Base-by-base conservation (phyloP, 805 yeast species). In the Starmerella riodocensis region DNA sequence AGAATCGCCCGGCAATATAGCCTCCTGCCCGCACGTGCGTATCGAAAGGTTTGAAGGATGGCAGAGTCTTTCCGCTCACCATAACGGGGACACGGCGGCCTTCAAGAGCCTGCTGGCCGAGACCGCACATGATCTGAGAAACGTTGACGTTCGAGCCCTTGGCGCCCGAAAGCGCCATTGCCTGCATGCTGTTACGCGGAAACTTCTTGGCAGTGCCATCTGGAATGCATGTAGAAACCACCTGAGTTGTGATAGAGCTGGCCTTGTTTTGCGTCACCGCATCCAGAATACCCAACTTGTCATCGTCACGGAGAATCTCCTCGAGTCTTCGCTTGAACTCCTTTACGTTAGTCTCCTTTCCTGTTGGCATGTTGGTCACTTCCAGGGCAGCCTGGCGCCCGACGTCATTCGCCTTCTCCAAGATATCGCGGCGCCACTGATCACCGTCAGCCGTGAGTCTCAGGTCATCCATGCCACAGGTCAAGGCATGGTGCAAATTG, bases 401-500 rank as follows among this genome's bases (percentile, higher is more conserved):
- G 42, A 76, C 77, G 53, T 80, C 93, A 37, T 70, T 71, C 20
- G 93, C 76, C 43, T 76, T 76, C 50, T 73, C 65, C 59, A 93
- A 69, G 46, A 91, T 81, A 44, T 84, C 93, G 12, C 65, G 64
- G 68, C 99, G 76, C 88, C 93, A 77, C 44, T 68, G 55, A 59
- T 93, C 86, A 57, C 99, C 99, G 52, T 83, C 94, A 3, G 61
- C 73, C 18, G 97, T 91, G 51, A 93, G 70, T 58, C 94, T 74
- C 60, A 91, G 69, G 66, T 91, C 99, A 60, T 91, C 99, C 98
- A 91, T 93, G 71, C 99, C 98, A 76, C 99, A 91, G 6, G 98
- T 91, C 58, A 91, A 82, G 1, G 95, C 97, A 42, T 83, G 80
- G 65, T 75, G 71, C 73, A 79, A 86, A 55, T 79, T 85, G 61